These are phyloP conservation scores for Paecilomyces niveus DNA, from an alignment of 2,329 filamentous ascomycete species.

Conservation along the genomic window DNA sequence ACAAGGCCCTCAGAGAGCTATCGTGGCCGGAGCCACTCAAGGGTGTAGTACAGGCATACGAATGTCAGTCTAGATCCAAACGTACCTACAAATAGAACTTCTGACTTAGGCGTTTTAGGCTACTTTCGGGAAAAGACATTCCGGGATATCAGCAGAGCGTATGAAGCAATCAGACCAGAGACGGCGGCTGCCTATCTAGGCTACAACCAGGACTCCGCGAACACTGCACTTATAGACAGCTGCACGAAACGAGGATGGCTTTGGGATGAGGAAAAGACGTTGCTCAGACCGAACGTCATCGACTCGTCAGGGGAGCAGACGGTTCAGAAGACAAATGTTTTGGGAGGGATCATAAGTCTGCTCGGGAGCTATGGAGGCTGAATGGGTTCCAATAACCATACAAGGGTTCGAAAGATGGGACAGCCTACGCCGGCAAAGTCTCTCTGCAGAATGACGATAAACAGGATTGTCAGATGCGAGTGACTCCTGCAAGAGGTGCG, in stretches of 20 bases:
- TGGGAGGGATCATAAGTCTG: slow-evolving; percentile 27
- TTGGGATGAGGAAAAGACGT: slow-evolving; percentile 26
- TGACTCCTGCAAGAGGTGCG: not conserved
- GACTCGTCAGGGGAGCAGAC: slow-evolving; percentile 9
- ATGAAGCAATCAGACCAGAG: slow-evolving; percentile 31
- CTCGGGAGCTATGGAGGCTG: slow-evolving; percentile 21
- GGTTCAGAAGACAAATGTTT: slow-evolving; percentile 14
- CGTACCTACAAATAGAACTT: not conserved
- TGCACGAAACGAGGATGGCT: slow-evolving; percentile 31
- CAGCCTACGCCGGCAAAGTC: not conserved
- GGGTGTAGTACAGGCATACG: slow-evolving; percentile 26
- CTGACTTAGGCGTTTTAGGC: slow-evolving; percentile 6
- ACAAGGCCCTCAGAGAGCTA: slow-evolving; percentile 23
- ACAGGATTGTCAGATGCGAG: not conserved
- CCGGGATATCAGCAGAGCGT: slow-evolving; percentile 30
- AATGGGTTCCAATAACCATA: slow-evolving; percentile 3
- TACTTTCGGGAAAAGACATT: slow-evolving; percentile 34
- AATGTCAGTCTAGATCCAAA: slow-evolving; percentile 20
- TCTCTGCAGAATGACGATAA: not conserved
- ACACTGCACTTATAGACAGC: slow-evolving; percentile 21
- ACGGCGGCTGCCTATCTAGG: slow-evolving; percentile 31
- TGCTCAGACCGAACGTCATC: slow-evolving; percentile 28
- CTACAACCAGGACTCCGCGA: slow-evolving; percentile 19
- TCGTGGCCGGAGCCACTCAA: slow-evolving; percentile 28
- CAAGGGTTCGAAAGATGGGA: not conserved